A percentile compares a stretch with the other conserved stretches of the same genome.
These are phyloP conservation scores for Primulina tabacum DNA, from an alignment of 257 asterid species.

Conservation along the genomic window DNA sequence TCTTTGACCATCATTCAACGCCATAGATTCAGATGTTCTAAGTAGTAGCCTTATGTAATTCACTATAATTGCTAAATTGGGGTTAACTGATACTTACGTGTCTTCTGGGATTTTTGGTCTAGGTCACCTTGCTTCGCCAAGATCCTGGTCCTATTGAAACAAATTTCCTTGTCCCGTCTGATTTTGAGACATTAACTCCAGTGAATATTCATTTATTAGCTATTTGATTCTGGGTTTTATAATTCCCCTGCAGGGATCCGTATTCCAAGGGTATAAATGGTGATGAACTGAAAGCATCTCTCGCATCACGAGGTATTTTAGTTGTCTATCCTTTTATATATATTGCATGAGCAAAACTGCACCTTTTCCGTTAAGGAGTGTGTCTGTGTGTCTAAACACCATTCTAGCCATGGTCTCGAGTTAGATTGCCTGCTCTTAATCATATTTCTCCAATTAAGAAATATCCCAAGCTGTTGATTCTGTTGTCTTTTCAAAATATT, in stretches of 20 bases:
- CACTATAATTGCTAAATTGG: not conserved
- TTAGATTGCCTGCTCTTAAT: no score
- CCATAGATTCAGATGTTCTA: not conserved
- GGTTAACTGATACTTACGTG: not conserved
- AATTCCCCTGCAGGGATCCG: constrained; percentile 61
- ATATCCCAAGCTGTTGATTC: not conserved
- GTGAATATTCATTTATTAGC: not conserved
- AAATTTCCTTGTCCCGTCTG: not conserved
- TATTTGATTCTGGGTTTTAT: constrained; percentile 18
- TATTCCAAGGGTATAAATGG: constrained; percentile 51
- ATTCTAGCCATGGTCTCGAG: no score
- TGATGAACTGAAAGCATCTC: constrained; percentile 68
- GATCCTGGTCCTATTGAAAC: not conserved
- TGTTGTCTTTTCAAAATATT: not conserved
- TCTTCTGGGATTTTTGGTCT: not conserved
- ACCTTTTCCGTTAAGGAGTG: constrained; percentile 6
- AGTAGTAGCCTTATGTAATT: not conserved
- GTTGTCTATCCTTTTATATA: constrained; percentile 17
- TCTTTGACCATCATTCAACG: not conserved
- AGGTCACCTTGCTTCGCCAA: not conserved
- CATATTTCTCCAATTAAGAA: not conserved
- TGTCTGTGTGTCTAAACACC: not conserved
- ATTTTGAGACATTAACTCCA: not conserved
- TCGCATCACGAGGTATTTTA: constrained; percentile 65
- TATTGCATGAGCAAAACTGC: no score